Conservation (phyloP, 1,284 basidiomycete species). For the Microbotryum saponariae region DNA sequence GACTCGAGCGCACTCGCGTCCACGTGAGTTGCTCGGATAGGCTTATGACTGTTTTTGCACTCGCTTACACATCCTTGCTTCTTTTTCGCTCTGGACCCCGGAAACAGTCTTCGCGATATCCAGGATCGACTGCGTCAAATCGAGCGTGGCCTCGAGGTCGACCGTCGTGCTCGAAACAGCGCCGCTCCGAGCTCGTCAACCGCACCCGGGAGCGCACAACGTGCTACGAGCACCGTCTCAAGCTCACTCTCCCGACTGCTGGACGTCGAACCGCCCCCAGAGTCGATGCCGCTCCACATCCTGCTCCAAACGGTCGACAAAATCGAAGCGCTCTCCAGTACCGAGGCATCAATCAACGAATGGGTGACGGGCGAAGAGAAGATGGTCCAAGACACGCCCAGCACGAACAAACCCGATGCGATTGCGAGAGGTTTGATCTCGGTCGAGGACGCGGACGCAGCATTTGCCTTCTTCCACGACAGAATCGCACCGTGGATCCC, state of each 20-base stretch:
- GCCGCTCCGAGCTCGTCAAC: neutral
- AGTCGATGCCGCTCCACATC: constrained; percentile 26
- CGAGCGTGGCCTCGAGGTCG: constrained; percentile 19
- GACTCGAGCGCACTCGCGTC: neutral
- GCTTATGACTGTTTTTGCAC: neutral
- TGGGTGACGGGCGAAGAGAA: constrained; percentile 11
- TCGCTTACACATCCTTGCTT: neutral
- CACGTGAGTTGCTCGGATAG: neutral
- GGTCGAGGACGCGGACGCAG: constrained; percentile 19
- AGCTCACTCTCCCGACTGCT: neutral
- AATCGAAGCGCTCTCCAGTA: constrained; percentile 2
- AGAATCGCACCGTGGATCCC: constrained; percentile 26
- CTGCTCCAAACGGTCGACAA: constrained; percentile 10
- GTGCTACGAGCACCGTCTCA: neutral
- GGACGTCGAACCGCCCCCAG: constrained; percentile 18
- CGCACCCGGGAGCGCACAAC: neutral
- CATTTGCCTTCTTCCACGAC: constrained; percentile 25
- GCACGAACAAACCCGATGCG: constrained; percentile 14
- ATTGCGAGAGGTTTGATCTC: constrained; percentile 22
- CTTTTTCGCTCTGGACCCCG: neutral
- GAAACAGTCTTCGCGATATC: constrained; percentile 18
- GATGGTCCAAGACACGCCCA: constrained; percentile 5
- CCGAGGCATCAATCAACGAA: neutral
- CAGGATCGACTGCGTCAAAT: constrained; percentile 17
- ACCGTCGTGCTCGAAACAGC: constrained; percentile 5